A percentile compares a stretch with the other conserved stretches of the same genome.
Evolutionary conservation across 2,329 filamentous ascomycete species (phyloP).

Genomic region (Pyrenochaeta sp.): DNA sequence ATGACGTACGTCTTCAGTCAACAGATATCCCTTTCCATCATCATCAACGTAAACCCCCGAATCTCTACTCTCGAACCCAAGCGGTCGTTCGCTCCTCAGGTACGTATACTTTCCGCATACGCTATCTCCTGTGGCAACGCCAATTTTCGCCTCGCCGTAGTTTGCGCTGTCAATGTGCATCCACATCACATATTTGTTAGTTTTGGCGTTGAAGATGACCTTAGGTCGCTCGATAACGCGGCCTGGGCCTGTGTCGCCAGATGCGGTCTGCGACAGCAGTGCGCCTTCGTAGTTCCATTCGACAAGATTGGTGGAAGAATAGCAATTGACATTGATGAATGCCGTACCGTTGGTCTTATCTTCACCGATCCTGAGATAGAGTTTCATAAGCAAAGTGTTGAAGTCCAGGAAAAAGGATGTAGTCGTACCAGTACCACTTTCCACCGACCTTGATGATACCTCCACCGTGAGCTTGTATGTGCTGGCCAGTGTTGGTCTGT

Average conservation of each 20-base stretch:
- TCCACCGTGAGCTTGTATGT: conserved; percentile 72
- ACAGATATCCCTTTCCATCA: conserved; percentile 67
- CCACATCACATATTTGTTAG: conserved; percentile 72
- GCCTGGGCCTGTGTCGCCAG: conserved; percentile 67
- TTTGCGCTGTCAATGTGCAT: conserved; percentile 71
- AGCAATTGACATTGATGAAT: conserved; percentile 74
- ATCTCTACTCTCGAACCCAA: conserved; percentile 64
- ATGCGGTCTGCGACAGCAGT: conserved; percentile 62
- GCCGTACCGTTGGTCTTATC: conserved; percentile 70
- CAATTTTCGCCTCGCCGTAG: conserved; percentile 71
- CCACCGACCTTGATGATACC: conserved; percentile 67
- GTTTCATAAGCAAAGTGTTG: not conserved
- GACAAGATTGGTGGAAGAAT: conserved; percentile 69
- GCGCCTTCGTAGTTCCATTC: conserved; percentile 70
- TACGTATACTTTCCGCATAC: conserved; percentile 70
- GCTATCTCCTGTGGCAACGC: conserved; percentile 66
- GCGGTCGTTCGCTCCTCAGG: conserved; percentile 56
- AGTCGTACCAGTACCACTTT: conserved; percentile 63
- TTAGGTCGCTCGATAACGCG: conserved; percentile 74
- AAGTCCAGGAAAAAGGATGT: not conserved
- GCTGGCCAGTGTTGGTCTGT: conserved; percentile 57
- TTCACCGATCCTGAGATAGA: conserved; percentile 66
- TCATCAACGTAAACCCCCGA: conserved; percentile 70
- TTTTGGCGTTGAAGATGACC: conserved; percentile 72
- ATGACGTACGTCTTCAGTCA: conserved; percentile 67